These are phyloP conservation scores for Vigna nakashimae DNA, from an alignment of 306 rosid species.

Conservation along the genomic window DNA sequence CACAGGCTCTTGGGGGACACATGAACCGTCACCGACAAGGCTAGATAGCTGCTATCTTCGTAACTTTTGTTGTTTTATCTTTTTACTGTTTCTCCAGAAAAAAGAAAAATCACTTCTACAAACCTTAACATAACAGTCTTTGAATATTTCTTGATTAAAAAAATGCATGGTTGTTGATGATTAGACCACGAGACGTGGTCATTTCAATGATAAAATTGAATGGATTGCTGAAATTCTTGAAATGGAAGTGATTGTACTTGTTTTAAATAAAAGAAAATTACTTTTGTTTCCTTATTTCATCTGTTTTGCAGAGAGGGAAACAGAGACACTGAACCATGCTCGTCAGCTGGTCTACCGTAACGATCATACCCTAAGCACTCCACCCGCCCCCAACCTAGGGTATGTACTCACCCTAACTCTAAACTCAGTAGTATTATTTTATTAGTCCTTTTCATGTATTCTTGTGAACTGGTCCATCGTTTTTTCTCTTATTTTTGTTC, in stretches of 20 bases:
- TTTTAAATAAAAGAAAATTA: background rate
- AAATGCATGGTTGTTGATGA: conserved; percentile 32
- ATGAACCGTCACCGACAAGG: conserved; percentile 99
- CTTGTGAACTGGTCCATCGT: background rate
- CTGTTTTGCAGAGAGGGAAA: conserved; percentile 85
- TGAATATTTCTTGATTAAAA: background rate
- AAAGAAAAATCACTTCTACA: background rate
- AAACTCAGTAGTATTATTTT: no score
- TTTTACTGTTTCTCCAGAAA: no score
- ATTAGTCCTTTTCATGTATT: background rate
- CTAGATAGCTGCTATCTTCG: conserved; percentile 22
- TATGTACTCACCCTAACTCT: conserved; percentile 20
- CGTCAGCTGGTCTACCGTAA: conserved; percentile 90
- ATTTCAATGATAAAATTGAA: conserved; percentile 47
- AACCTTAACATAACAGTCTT: background rate
- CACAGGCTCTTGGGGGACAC: conserved; percentile 99
- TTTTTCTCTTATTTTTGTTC: no score
- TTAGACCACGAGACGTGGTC: conserved; percentile 50
- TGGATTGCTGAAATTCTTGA: conserved; percentile 34
- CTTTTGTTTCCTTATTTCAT: background rate
- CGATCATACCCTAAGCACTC: conserved; percentile 69
- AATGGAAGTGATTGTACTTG: background rate
- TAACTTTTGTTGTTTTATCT: background rate
- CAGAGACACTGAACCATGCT: conserved; percentile 93
- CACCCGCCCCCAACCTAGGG: conserved; percentile 71